Base-by-base conservation (phyloP, 108 stramenopile genomes). In the Cyclotella cryptica region DNA sequence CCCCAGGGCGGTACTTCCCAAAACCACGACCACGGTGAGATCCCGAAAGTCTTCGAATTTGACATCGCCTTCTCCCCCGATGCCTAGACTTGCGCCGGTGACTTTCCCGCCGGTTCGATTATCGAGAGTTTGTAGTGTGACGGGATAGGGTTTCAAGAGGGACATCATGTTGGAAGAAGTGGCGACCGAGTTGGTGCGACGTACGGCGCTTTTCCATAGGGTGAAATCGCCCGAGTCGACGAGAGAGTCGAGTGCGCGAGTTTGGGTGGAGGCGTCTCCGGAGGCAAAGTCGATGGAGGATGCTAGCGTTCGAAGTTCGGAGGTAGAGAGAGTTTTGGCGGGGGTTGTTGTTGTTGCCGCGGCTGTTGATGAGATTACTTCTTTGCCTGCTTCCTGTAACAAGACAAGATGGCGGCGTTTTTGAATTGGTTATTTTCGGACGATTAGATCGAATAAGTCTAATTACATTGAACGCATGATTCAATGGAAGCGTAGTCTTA, bases 31-130 rank as follows among this genome's bases (percentile, higher is more conserved):
- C 1, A 93, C 51, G 7, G 94, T 93, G 14, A 89, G 88, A 77
- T 92, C 87, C 59, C 85, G 91, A 81, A 95, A 93, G 70, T 95
- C 94, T 71, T 95, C 94, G 68, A 95, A 80, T 53, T 79, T 83
- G 40, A 95, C 92, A 72, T 91, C 88, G 26, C 82, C 84, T 29
- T 84, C 87, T 21, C 72, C 78, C 24, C 87, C 89, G 49, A 95
- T 72, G 17, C 91, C 91, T 18, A 95, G 67, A 55, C 80, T 74
- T 58, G 77, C 74, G 13, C 72, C 74, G 9, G 90, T 93, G 13
- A 95, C 35, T 45, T 79, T 75, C n/a, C 85, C 86, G 45, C 73
- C 84, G 22, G 86, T 85, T 12, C 94, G 80, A 22, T 43, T 69
- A 64, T 91, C 88, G 28, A 95, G 78, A 67, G 81, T 78, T 27